A percentile compares a stretch with the other conserved stretches of the same genome.
phyloP scores from a whole-genome alignment of 2,329 filamentous ascomycete genomes.

The Lachnum nothofagi region DNA sequence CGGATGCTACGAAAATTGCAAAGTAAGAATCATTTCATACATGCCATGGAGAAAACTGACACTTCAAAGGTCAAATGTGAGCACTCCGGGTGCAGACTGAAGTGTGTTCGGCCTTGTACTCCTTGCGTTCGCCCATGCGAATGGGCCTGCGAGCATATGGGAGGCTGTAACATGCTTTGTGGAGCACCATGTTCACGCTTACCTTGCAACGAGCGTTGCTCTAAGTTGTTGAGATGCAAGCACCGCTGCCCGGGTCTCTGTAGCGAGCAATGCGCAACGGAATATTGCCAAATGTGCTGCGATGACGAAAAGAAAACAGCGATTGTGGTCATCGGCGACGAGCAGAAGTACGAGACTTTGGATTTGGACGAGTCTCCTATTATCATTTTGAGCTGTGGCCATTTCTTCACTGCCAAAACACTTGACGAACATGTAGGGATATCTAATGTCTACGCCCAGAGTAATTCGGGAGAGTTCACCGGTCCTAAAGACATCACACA shows the following conservation, averaged over 20 bases:
- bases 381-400: constrained; percentile 58
- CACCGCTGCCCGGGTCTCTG: constrained; percentile 21
- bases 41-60: neutral
- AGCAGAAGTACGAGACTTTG: constrained; percentile 50
- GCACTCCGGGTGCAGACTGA: neutral
- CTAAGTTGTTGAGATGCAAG: constrained; percentile 14
- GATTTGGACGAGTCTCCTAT: constrained; percentile 54
- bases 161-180: constrained; percentile 17
- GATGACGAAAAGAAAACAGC: constrained; percentile 33
- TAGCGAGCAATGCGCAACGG: constrained; percentile 17
- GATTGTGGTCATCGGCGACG: constrained; percentile 51
- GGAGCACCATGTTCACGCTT: constrained; percentile 17
- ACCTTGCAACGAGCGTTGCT: constrained; percentile 16
- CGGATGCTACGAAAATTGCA: neutral
- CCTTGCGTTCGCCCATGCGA: constrained; percentile 18
- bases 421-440: constrained; percentile 58
- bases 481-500: neutral
- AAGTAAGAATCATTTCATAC: constrained; percentile 6
- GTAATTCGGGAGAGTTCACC: neutral
- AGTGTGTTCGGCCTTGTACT: constrained; percentile 16
- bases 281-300: constrained; percentile 38
- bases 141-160: constrained; percentile 15
- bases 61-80: neutral
- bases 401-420: constrained; percentile 53
- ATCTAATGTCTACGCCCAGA: constrained; percentile 26